Evolutionary conservation across 2,329 filamentous ascomycete species (phyloP), one percentile per base, ranked within the genome.

Genomic region (Colletotrichum graminicola): DNA sequence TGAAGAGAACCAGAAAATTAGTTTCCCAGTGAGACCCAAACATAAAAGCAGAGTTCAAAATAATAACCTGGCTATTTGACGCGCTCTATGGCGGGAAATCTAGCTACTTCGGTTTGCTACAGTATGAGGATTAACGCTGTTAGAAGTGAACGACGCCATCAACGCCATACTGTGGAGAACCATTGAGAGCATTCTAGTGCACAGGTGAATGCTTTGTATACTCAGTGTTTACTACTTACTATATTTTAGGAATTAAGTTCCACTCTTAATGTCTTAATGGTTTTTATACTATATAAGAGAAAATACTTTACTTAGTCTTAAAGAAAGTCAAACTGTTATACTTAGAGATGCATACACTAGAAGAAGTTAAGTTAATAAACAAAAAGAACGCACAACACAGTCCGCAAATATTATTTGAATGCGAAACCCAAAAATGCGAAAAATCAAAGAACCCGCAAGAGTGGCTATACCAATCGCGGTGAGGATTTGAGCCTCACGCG

Each of bases 401-500:
- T 45, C 21, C 8, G 21, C 21, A 10, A 4, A n/a, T 1, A 10
- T n/a, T 4, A 11, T 0, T n/a, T 3, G 8, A 2, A 47, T 7
- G 21, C 43, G 3, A 3, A 11, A 7, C 21, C 10, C 18, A 0
- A 16, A 18, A 56, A 34, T 11, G n/a, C 0, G 34, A 61, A 51
- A 61, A 54, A 18, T 1, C 3, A 0, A 1, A 21, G 36, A 52
- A 54, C 59, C 65, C 65, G 39, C 10, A 7, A 6, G 63, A 62
- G n/a, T 39, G 63, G 12, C n/a, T 23, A 0, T 14, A 29, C 41
- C 68, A 67, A 63, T 62, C 51, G 68, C 57, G 43, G 57, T 71
- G 68, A 62, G 68, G 68, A 63, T 57, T 67, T 62, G 68, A 71
- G 68, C 68, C 68, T 67, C 68, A 71, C 73, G 73, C 74, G 74